Evolutionary conservation across 257 asterid genomes (phyloP).

Genomic region (Knoxia roxburghii): DNA sequence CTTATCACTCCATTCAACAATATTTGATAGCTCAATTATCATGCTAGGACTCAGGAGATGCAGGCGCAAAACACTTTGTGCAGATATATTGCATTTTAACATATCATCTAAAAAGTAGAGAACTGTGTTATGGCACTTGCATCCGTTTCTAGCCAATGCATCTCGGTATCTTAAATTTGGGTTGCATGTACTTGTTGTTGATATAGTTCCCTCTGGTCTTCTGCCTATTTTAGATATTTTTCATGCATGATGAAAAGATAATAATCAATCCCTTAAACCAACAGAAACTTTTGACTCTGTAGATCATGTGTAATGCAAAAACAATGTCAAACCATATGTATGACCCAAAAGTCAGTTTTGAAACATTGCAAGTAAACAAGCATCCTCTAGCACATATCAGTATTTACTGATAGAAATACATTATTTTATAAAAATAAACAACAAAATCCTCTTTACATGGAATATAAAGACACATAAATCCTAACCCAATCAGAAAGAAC

Average conservation of each 20-base stretch:
- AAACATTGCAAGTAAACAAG: no score
- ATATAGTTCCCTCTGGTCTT: constrained; percentile 80
- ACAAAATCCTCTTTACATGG: no score
- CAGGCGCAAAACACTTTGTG: not conserved
- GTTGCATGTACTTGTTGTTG: constrained; percentile 80
- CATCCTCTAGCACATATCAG: no score
- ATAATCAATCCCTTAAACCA: not conserved
- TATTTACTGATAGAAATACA: no score
- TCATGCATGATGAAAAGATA: constrained; percentile 46
- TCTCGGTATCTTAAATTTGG: constrained; percentile 90
- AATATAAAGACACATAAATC: no score
- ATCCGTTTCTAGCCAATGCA: constrained; percentile 80
- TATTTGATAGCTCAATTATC: not conserved
- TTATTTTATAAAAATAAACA: no score
- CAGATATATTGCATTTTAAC: not conserved
- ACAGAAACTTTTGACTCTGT: not conserved
- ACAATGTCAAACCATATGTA: not conserved
- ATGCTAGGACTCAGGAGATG: not conserved
- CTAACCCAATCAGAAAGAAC: no score
- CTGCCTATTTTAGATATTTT: constrained; percentile 77
- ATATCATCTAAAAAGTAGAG: not conserved
- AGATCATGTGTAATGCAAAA: not conserved
- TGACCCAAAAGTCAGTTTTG: no score
- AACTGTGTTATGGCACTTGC: constrained; percentile 51
- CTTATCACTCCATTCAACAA: not conserved